A percentile compares a stretch with the other conserved stretches of the same genome.
Evolutionary conservation across 2,329 filamentous ascomycete genomes (phyloP).

Genomic region (Botrytis hyacinthi): DNA sequence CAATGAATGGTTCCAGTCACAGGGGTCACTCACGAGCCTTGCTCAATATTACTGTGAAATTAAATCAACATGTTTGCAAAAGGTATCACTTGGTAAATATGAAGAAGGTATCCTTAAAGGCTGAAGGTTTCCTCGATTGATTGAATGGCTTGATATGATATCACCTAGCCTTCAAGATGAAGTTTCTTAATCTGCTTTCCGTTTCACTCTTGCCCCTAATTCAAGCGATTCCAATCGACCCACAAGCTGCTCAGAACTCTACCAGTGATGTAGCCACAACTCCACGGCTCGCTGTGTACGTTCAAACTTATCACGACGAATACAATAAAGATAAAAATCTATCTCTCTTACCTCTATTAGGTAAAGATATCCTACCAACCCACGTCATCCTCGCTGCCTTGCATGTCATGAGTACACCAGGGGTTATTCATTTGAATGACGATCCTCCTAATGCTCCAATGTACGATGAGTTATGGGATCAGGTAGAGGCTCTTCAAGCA

Average conservation of each 20-base stretch:
- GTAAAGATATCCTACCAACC: slow-evolving; percentile 9
- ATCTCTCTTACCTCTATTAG: slow-evolving; percentile 20
- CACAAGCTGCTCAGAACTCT: background rate
- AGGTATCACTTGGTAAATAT: background rate
- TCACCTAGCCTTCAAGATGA: slow-evolving; percentile 7
- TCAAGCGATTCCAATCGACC: slow-evolving; percentile 16
- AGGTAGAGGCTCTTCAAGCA: slow-evolving; percentile 19
- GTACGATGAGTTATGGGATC: slow-evolving; percentile 24
- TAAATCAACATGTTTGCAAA: background rate
- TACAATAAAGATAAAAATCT: background rate
- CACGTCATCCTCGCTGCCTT: slow-evolving; percentile 21
- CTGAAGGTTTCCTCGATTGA: background rate
- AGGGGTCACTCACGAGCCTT: slow-evolving; percentile 11
- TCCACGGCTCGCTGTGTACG: slow-evolving; percentile 19
- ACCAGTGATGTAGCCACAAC: background rate
- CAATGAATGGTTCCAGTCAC: background rate
- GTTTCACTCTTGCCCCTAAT: slow-evolving; percentile 11
- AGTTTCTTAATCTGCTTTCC: slow-evolving; percentile 3
- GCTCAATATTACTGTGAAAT: background rate
- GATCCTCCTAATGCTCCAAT: slow-evolving; percentile 17
- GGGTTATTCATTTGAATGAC: slow-evolving; percentile 23
- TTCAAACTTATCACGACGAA: slow-evolving; percentile 18
- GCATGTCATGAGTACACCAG: slow-evolving; percentile 14
- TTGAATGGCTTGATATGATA: background rate
- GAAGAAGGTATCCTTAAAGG: slow-evolving; percentile 4